These are phyloP conservation scores for Diaporthe caulivora DNA, from an alignment of 2,329 filamentous ascomycete genomes.

Conservation along the genomic window DNA sequence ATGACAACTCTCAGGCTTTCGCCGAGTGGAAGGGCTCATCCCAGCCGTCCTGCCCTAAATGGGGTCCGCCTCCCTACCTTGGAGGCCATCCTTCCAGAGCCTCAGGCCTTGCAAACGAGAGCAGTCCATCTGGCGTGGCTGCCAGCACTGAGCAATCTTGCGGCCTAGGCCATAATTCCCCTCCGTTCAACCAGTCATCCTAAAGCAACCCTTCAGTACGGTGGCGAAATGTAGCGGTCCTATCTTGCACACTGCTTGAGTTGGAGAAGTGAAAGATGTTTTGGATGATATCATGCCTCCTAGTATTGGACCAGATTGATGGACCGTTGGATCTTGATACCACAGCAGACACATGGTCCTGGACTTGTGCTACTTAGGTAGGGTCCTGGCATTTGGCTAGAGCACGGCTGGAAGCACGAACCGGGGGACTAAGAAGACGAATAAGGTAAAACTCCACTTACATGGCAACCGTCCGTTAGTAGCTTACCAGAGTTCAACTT, in stretches of 20 bases:
- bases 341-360: not conserved
- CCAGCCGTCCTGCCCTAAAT: not conserved
- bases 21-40: constrained; percentile 16
- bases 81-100: not conserved
- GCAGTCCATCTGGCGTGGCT: not conserved
- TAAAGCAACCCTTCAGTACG: not conserved
- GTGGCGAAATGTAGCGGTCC: not conserved
- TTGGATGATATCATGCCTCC: not conserved
- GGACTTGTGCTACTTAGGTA: not conserved
- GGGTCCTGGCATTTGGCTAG: not conserved
- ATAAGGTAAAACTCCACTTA: not conserved
- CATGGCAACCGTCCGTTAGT: not conserved
- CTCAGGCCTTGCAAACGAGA: not conserved
- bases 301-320: not conserved
- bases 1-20: constrained; percentile 1
- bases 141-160: not conserved
- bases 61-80: constrained; percentile 5
- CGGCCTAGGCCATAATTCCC: not conserved
- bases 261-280: not conserved
- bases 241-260: not conserved
- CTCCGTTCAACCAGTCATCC: not conserved
- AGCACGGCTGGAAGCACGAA: not conserved
- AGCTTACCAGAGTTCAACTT: not conserved
- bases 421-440: not conserved
- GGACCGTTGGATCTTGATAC: not conserved